Evolutionary conservation across 805 yeast genomes (phyloP), one percentile per base, ranked within the genome.

Genomic region (Hemisphaericaspora nanyangensis): DNA sequence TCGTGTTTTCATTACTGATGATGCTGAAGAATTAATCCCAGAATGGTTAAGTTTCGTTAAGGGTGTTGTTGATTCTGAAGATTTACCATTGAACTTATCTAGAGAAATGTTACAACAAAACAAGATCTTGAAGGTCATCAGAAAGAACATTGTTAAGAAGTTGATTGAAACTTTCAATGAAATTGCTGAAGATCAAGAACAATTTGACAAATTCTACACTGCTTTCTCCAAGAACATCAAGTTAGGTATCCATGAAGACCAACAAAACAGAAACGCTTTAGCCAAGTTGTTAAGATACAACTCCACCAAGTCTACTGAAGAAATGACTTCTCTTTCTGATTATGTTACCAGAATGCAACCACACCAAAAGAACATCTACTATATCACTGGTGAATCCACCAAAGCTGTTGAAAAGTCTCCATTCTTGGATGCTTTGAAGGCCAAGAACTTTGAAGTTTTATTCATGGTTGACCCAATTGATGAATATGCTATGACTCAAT

Each of bases 11-110:
- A 93, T 93, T 71, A 93, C 99, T 51, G 99, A 93, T 63, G 99
- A 93, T 60, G 97, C 98, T 64, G 99, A 95, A 72, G 98, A 93
- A 68, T 84, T 93, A 61, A 89, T 93, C 53, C 99, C 99, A 66
- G 98, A 93, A 71, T 93, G 99, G 99, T 81, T 93, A 66, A 76
- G 89, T 41, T 93, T 93, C 71, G 87, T 93, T 60, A 90, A 78
- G 76, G 99, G 99, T 83, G 99, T 93, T 70, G 99, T 93, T 50
- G 99, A 93, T 77, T 88, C 97, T 56, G 98, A 93, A 78, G 99
- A 93, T 74, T 79, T 93, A 72, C 99, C 99, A 72, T 84, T 93
- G 73, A 93, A 93, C 91, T 80, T 93, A 76, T 93, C 99, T 58
- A 91, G 99, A 86, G 99, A 93, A 77, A 85, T 95, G 85, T 81